Evolutionary conservation across 306 rosid species (phyloP).

Genomic region (Fragaria ananassa): DNA sequence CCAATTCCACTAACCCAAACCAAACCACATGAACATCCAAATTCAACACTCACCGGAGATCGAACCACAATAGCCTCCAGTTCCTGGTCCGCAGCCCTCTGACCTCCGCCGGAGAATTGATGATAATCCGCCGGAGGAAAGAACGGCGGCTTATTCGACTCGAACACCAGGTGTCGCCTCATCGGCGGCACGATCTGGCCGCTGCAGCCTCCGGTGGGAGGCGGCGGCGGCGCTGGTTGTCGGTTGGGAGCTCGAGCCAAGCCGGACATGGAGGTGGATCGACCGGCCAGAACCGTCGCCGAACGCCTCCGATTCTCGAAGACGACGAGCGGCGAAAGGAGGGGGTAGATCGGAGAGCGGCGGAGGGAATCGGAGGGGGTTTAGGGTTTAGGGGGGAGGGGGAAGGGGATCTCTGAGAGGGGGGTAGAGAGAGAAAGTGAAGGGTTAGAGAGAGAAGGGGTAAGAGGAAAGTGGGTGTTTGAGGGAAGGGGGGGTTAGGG

Average conservation of each 20-base stretch:
- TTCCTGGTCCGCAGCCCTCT: conserved; percentile 46
- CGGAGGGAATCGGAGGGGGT: background rate
- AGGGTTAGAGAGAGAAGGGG: conserved; percentile 3
- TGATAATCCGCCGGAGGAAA: conserved; percentile 69
- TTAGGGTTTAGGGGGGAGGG: conserved; percentile 20
- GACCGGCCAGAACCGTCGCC: background rate
- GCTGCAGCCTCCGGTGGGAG: conserved; percentile 13
- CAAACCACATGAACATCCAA: background rate
- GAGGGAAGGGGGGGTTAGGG: conserved; percentile 19
- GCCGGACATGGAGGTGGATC: conserved; percentile 52
- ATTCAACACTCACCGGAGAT: conserved; percentile 60
- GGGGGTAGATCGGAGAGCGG: conserved; percentile 6
- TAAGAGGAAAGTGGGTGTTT: conserved; percentile 6
- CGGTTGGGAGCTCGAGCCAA: conserved; percentile 58
- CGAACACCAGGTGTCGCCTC: conserved; percentile 68
- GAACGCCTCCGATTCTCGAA: conserved; percentile 18
- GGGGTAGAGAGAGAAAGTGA: conserved; percentile 25
- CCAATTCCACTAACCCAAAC: conserved; percentile 13
- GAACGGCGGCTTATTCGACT: conserved; percentile 75
- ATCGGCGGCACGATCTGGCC: conserved; percentile 56
- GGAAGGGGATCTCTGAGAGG: conserved; percentile 29
- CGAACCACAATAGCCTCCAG: conserved; percentile 68
- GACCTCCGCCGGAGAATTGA: conserved; percentile 46
- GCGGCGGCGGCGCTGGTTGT: conserved; percentile 35
- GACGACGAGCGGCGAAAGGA: background rate